Percentiles rank a stretch among this genome's conserved stretches.
phyloP scores from a whole-genome alignment of 1,139 yeast species.

The Lipomyces yarrowii region DNA sequence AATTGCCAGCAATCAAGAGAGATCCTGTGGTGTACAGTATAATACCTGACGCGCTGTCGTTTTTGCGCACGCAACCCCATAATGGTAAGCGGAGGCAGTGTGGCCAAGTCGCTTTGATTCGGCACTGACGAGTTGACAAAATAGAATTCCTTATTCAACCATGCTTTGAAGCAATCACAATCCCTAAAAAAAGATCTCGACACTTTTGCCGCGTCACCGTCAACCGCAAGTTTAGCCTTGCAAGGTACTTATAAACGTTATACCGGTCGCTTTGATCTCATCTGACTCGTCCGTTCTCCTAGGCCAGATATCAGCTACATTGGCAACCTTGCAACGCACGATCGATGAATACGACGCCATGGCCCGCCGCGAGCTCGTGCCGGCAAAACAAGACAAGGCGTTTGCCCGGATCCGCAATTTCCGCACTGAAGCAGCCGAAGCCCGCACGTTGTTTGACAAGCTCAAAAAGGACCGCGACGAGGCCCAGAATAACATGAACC shows the following conservation, averaged over 20 bases:
- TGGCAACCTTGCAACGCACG: slow-evolving; percentile 74
- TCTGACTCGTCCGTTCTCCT: no score
- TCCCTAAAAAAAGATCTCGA: slow-evolving; percentile 68
- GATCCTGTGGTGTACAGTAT: no score
- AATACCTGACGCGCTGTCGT: no score
- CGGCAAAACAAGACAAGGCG: slow-evolving; percentile 63
- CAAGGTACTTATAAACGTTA: no score
- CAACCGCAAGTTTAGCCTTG: slow-evolving; percentile 70
- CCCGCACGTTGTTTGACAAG: slow-evolving; percentile 59
- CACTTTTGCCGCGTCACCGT: slow-evolving; percentile 65
- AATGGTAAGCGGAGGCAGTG: neutral
- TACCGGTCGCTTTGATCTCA: no score
- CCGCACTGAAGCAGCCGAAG: slow-evolving; percentile 59
- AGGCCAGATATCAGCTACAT: slow-evolving; percentile 83
- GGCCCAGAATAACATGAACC: slow-evolving; percentile 38
- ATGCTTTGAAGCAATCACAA: slow-evolving; percentile 83
- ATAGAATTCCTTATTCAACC: slow-evolving; percentile 82
- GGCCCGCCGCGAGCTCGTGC: slow-evolving; percentile 60
- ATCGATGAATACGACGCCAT: slow-evolving; percentile 74
- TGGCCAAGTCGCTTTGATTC: neutral
- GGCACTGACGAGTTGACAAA: neutral
- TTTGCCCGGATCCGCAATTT: slow-evolving; percentile 63
- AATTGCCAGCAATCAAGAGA: no score
- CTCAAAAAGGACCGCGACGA: slow-evolving; percentile 70
- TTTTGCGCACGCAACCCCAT: neutral